Evolutionary conservation across 2,329 filamentous ascomycete species (phyloP).

Genomic region (Ophiostoma ulmi): DNA sequence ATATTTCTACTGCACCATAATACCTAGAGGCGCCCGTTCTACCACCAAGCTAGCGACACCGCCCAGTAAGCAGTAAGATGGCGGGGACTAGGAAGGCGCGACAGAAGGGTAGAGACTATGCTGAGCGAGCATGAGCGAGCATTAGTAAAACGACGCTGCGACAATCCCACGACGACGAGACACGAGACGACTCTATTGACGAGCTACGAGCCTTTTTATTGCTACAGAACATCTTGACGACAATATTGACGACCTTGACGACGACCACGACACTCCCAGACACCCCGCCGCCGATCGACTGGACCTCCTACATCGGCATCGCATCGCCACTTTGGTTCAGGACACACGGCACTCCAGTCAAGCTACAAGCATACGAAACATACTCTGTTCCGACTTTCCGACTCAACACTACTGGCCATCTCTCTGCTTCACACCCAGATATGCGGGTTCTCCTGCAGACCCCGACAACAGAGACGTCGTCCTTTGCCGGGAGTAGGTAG

Average conservation of each 20-base stretch:
- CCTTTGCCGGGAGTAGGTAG: constrained; percentile 29
- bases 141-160: constrained; percentile 4
- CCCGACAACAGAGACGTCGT: constrained; percentile 31
- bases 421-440: constrained; percentile 17
- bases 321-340: background rate
- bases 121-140: background rate
- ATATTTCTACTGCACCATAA: background rate
- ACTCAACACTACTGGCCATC: background rate
- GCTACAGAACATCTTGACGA: background rate
- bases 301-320: constrained; percentile 4
- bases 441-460: constrained; percentile 32
- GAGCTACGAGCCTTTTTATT: background rate
- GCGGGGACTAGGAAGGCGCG: background rate
- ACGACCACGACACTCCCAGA: background rate
- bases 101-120: background rate
- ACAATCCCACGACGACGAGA: background rate
- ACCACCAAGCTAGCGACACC: background rate
- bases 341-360: background rate
- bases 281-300: background rate
- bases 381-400: background rate
- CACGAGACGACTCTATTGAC: background rate
- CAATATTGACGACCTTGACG: background rate
- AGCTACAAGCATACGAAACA: background rate
- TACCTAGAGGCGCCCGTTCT: background rate
- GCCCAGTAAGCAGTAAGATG: background rate